Evolutionary conservation across 1,284 basidiomycete genomes (phyloP).

Genomic region (Baeospora myosura): DNA sequence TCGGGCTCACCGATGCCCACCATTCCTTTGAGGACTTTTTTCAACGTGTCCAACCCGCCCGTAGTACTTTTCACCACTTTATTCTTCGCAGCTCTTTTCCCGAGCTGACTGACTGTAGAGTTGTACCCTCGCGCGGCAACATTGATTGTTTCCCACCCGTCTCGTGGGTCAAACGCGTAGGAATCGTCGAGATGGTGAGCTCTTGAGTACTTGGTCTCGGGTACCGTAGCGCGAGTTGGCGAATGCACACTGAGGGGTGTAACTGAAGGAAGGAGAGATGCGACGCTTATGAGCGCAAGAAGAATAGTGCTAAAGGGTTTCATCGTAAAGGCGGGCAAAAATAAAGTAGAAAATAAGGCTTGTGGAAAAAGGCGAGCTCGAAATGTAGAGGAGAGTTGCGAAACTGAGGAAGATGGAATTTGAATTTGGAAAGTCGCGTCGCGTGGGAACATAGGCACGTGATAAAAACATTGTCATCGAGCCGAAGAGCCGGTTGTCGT

Average conservation of each 20-base stretch:
- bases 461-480: no score
- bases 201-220: conserved; percentile 39
- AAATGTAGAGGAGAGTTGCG: neutral
- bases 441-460: no score
- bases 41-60: neutral
- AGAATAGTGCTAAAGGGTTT: neutral
- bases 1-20: conserved; percentile 46
- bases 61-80: neutral
- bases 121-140: conserved; percentile 58
- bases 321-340: conserved; percentile 7
- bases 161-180: conserved; percentile 55
- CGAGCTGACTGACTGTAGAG: no score
- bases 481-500: conserved; percentile 5
- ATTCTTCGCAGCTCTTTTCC: neutral
- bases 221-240: no score
- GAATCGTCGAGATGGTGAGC: conserved; percentile 58
- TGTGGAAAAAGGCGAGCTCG: neutral
- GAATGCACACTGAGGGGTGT: conserved; percentile 3
- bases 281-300: neutral
- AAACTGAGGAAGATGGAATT: no score
- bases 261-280: conserved; percentile 1
- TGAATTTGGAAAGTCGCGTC: no score
- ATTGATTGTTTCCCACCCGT: conserved; percentile 65
- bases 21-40: conserved; percentile 31
- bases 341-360: no score